These are phyloP conservation scores for Eucalyptus albens DNA, from an alignment of 345 rosid species.

Conservation along the genomic window DNA sequence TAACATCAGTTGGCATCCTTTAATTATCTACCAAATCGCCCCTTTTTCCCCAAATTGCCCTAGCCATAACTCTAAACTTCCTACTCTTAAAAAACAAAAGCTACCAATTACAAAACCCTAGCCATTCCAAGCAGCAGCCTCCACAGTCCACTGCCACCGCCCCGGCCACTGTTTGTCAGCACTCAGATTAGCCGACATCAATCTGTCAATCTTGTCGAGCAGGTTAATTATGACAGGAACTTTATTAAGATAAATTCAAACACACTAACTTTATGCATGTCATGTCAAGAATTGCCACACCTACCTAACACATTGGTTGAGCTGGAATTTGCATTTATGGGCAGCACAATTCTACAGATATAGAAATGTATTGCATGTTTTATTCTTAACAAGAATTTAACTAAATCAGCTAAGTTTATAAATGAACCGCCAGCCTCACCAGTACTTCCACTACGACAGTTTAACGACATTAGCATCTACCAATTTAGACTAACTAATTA, in stretches of 20 bases:
- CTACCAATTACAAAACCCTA: background rate
- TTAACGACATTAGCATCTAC: background rate
- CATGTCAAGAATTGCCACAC: background rate
- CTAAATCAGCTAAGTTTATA: background rate
- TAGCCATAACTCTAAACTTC: background rate
- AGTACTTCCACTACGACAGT: background rate
- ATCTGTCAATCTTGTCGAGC: background rate
- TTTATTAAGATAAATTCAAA: background rate
- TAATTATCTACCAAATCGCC: background rate
- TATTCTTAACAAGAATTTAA: background rate
- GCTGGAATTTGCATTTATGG: background rate
- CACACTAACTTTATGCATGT: background rate
- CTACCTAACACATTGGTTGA: background rate
- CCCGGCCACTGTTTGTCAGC: background rate
- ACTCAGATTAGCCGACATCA: background rate
- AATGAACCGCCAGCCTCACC: background rate
- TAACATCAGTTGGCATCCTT: background rate
- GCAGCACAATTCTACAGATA: background rate
- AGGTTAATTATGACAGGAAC: background rate
- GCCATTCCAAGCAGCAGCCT: background rate
- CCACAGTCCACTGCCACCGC: background rate
- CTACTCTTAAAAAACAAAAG: background rate
- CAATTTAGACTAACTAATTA: background rate
- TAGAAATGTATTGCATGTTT: background rate
- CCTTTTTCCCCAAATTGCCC: background rate